Conservation (phyloP, 345 rosid species). For the Mallotus nudiflorus region DNA sequence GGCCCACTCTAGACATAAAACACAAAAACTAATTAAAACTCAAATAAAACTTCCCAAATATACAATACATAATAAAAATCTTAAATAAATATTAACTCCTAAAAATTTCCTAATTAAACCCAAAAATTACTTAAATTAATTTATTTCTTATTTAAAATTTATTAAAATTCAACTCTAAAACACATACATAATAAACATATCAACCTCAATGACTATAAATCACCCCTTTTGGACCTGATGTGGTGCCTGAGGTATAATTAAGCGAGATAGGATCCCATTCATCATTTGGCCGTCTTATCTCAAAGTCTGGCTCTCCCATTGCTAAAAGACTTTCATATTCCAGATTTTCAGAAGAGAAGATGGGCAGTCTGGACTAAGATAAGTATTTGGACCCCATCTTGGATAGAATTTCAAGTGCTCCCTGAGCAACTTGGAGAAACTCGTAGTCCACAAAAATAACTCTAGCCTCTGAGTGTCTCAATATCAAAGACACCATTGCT, state of each 20-base stretch:
- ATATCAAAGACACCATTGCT: constrained; percentile 41
- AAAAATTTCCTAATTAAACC: no score
- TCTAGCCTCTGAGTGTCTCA: constrained; percentile 61
- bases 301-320: constrained; percentile 42
- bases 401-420: constrained; percentile 49
- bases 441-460: constrained; percentile 52
- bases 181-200: no score
- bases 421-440: constrained; percentile 39
- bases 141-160: no score
- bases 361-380: constrained; percentile 29
- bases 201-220: constrained; percentile 38
- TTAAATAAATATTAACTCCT: no score
- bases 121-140: no score
- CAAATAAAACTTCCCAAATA: no score
- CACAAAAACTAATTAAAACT: no score
- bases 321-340: constrained; percentile 50
- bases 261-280: constrained; percentile 36
- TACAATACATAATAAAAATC: no score
- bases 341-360: constrained; percentile 18
- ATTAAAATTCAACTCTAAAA: no score
- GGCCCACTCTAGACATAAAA: no score
- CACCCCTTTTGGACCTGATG: constrained; percentile 38
- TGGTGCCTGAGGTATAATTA: constrained; percentile 37
- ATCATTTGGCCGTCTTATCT: constrained; percentile 36
- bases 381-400: constrained; percentile 33